Percentiles rank a stretch among this genome's conserved stretches.
phyloP scores from a whole-genome alignment of 495 filamentous ascomycete species.

The Xylaria venustula region DNA sequence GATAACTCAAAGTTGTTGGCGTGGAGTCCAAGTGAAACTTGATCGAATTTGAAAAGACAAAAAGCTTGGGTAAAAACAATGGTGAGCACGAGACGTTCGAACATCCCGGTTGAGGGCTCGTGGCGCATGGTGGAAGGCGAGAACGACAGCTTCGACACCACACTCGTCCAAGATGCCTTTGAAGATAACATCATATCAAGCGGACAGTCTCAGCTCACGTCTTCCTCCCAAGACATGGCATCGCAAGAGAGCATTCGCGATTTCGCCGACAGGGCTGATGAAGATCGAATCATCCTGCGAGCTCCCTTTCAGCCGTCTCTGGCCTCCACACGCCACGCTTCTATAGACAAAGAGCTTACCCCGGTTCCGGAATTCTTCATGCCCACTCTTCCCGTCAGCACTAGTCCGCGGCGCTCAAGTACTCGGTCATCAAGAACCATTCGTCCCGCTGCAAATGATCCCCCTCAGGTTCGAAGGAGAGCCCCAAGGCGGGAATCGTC shows the following conservation, averaged over 20 bases:
- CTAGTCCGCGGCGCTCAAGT: conserved; percentile 22
- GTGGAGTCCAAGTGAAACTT: no score
- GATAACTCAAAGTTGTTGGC: not conserved
- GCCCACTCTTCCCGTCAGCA: conserved; percentile 34
- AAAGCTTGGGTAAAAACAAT: not conserved
- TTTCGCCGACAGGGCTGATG: conserved; percentile 42
- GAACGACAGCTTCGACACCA: conserved; percentile 51
- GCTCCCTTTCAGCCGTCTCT: conserved; percentile 47
- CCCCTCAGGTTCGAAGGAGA: conserved; percentile 26
- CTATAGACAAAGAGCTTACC: conserved; percentile 33
- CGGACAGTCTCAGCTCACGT: conserved; percentile 36
- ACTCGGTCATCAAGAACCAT: conserved; percentile 24
- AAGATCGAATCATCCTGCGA: conserved; percentile 42
- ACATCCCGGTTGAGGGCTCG: conserved; percentile 39
- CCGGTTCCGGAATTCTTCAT: conserved; percentile 42
- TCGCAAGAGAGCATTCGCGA: conserved; percentile 48
- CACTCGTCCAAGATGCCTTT: conserved; percentile 33
- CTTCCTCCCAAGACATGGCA: conserved; percentile 20
- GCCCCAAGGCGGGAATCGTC: conserved; percentile 8
- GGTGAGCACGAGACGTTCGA: conserved; percentile 4
- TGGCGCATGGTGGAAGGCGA: conserved; percentile 54
- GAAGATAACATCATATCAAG: conserved; percentile 40
- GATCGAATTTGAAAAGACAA: no score
- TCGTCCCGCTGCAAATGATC: conserved; percentile 13
- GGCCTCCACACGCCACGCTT: conserved; percentile 33